phyloP scores from a whole-genome alignment of 805 yeast species.

The Lipomyces mesembrius region DNA sequence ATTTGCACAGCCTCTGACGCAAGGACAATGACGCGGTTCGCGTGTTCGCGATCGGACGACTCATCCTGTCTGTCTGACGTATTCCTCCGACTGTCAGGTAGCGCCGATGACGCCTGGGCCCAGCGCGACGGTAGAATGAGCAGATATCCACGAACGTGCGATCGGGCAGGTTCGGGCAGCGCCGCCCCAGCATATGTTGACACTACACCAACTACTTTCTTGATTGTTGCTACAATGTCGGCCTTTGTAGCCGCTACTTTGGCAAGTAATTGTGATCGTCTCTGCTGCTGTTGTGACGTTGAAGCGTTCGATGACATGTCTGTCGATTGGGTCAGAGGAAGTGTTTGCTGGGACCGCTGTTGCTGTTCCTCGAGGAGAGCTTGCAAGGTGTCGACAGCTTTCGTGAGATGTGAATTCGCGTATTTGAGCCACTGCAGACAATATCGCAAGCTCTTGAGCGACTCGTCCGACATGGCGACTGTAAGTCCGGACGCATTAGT shows the following conservation, averaged over 20 bases:
- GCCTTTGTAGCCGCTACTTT: constrained; percentile 56
- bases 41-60: constrained; percentile 45
- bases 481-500: constrained; percentile 43
- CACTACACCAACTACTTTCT: constrained; percentile 82
- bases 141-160: constrained; percentile 78
- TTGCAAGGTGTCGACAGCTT: constrained; percentile 68
- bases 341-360: constrained; percentile 35
- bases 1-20: constrained; percentile 90
- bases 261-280: constrained; percentile 36
- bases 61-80: constrained; percentile 9
- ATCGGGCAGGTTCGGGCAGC: constrained; percentile 75
- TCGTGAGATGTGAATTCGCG: constrained; percentile 76
- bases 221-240: constrained; percentile 86
- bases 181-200: constrained; percentile 82
- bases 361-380: constrained; percentile 52
- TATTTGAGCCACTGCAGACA: constrained; percentile 77
- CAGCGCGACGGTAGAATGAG: constrained; percentile 75
- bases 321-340: constrained; percentile 33
- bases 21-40: constrained; percentile 74
- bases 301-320: constrained; percentile 26
- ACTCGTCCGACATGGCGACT: constrained; percentile 63
- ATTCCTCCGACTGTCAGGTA: constrained; percentile 16
- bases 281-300: constrained; percentile 22
- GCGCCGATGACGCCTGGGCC: constrained; percentile 53
- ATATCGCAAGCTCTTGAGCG: constrained; percentile 74